Base-by-base conservation (phyloP, 208 protist species). In the Trypanosomatidae sp. region DNA sequence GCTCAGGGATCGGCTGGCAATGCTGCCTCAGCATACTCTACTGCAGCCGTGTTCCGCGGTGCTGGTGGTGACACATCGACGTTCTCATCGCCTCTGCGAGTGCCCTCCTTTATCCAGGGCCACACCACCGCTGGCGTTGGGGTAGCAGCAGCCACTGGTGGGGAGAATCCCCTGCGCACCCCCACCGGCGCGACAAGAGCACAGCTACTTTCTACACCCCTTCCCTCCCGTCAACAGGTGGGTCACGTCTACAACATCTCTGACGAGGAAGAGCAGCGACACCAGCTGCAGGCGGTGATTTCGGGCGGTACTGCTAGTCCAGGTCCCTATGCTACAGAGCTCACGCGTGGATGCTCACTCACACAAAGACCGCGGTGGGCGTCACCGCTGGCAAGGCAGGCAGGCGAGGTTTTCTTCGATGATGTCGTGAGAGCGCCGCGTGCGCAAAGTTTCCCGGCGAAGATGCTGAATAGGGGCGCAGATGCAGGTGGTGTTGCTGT, bases 171-270 rank as follows among this genome's bases (percentile, higher is more conserved):
- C 28, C 64, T n/a, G 17, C 44, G 44, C n/a, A 39, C 64, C 41
- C 22, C 44, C 28, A 49, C 25, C 28, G 28, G n/a, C 64, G 41
- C 22, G n/a, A 22, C 44, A 53, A 68, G 28, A 15, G 12, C 64
- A 13, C 64, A 41, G n/a, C n/a, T 15, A 12, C 8, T 43, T n/a
- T 13, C 66, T 7, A 44, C 49, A 2, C 41, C 66, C 7, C 49
- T 36, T 9, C 49, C 3, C 8, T 36, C 47, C 46, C 50, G 30
- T 3, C 46, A 43, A 3, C 13, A 41, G 12, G 49, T 41, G 25
- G 10, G 46, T 33, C 41, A 56, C 66, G 28, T 55, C 28, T 68
- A 68, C 64, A 68, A 68, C 64, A 68, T 68, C n/a, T 28, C 64
- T 36, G 44, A 53, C 13, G 44, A 49, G 41, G 41, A 50, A 22